Percentiles rank a stretch among this genome's conserved stretches.
These are phyloP conservation scores for Lecanicillium sp. DNA, from an alignment of 2,329 filamentous ascomycete species.

Conservation along the genomic window DNA sequence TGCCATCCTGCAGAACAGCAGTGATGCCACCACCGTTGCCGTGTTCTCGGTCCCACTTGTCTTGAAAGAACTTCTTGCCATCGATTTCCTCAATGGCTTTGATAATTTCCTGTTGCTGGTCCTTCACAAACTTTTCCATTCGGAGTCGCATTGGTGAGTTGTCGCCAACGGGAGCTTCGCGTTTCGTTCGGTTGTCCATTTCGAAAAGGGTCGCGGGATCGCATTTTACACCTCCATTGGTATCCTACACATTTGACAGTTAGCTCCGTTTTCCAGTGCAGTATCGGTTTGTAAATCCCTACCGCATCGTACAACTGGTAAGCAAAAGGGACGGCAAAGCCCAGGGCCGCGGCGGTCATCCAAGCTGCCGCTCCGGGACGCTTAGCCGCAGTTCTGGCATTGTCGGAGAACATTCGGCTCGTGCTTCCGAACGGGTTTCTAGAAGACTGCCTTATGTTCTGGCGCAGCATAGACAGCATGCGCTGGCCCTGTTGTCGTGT, in stretches of 20 bases:
- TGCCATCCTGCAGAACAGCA: constrained; percentile 91
- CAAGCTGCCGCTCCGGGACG: constrained; percentile 19
- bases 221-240: constrained; percentile 38
- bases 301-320: constrained; percentile 44
- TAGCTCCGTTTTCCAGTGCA: constrained; percentile 9
- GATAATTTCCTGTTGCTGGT: constrained; percentile 86
- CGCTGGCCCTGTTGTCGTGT: constrained; percentile 25
- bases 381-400: constrained; percentile 19
- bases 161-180: constrained; percentile 59
- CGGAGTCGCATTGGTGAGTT: constrained; percentile 92
- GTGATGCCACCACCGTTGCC: constrained; percentile 92
- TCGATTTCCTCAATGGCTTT: constrained; percentile 77
- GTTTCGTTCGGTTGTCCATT: constrained; percentile 74
- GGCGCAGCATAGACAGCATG: constrained; percentile 24
- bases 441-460: constrained; percentile 20
- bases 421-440: constrained; percentile 22
- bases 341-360: constrained; percentile 38
- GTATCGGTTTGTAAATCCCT: constrained; percentile 14
- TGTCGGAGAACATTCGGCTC: constrained; percentile 23
- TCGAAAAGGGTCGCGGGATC: constrained; percentile 73
- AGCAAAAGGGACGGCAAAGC: constrained; percentile 45
- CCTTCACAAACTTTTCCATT: constrained; percentile 95
- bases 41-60: constrained; percentile 81
- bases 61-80: constrained; percentile 71
- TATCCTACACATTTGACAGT: constrained; percentile 28